Percentiles rank a stretch among this genome's conserved stretches.
Conservation (phyloP, 768 basidiomycete genomes). For the Rhizopogon vinicolor region DNA sequence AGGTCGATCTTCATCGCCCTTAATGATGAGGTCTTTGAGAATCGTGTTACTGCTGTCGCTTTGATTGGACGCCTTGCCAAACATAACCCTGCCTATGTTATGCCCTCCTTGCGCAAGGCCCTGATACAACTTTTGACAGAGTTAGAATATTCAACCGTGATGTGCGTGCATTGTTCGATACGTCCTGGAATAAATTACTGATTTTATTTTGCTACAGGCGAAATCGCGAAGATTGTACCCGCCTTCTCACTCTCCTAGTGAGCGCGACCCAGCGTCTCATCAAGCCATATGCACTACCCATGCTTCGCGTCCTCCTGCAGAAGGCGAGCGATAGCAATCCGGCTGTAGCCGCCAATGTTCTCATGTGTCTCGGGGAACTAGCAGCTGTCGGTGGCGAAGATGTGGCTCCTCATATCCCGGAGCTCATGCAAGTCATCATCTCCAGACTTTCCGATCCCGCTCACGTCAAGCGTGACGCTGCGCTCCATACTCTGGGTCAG, state of each 20-base stretch:
- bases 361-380: constrained; percentile 93
- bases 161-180: constrained; percentile 43
- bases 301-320: constrained; percentile 86
- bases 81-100: constrained; percentile 98
- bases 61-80: constrained; percentile 91
- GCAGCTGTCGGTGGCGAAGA: constrained; percentile 93
- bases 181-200: not conserved
- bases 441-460: constrained; percentile 87
- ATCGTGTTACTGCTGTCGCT: constrained; percentile 83
- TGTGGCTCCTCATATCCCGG: constrained; percentile 73
- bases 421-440: constrained; percentile 89
- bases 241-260: constrained; percentile 83
- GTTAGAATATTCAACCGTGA: constrained; percentile 89
- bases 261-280: constrained; percentile 91
- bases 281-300: constrained; percentile 92
- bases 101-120: constrained; percentile 94
- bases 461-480: constrained; percentile 86
- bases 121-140: constrained; percentile 96
- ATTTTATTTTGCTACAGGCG: constrained; percentile 44
- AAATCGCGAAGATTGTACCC: constrained; percentile 88
- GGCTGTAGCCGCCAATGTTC: constrained; percentile 85
- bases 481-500: constrained; percentile 90
- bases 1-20: constrained; percentile 94
- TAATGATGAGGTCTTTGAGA: constrained; percentile 95
- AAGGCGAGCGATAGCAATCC: constrained; percentile 86